phyloP scores from a whole-genome alignment of 225 moss, liverwort and hornwort genomes.

The Marchantia polymorpha region DNA sequence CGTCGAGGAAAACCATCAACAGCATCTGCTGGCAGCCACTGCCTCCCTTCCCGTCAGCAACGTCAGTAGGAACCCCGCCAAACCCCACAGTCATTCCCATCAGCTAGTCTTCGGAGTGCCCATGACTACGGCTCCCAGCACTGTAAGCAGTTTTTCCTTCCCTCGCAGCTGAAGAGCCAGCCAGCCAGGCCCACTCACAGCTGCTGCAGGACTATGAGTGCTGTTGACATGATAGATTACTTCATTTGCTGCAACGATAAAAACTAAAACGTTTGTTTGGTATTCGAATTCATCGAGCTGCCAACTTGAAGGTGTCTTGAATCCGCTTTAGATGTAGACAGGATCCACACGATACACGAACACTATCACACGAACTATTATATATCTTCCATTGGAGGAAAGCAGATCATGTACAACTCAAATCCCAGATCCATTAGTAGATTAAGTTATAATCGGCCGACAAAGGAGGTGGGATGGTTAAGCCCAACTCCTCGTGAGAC shows the following conservation, averaged over 20 bases:
- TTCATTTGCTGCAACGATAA: neutral
- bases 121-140: neutral
- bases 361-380: too few relatives aligned
- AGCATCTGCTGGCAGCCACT: constrained; percentile 3
- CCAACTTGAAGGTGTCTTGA: neutral
- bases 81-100: neutral
- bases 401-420: neutral
- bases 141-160: constrained; percentile 5
- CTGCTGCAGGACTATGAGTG: neutral
- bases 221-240: neutral
- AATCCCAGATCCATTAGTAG: neutral
- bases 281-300: neutral
- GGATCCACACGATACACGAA: neutral
- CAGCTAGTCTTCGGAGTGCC: constrained; percentile 13
- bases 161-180: constrained; percentile 9
- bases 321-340: neutral
- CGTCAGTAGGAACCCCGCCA: neutral
- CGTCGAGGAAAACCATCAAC: constrained; percentile 6
- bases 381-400: neutral
- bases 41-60: neutral
- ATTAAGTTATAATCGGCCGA: neutral
- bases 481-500: neutral
- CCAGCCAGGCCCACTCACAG: neutral
- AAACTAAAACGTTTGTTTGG: neutral
- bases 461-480: too few relatives aligned